Base-by-base conservation (phyloP, 192 early-diverging fungal genomes). In the Gonapodya prolifera region DNA sequence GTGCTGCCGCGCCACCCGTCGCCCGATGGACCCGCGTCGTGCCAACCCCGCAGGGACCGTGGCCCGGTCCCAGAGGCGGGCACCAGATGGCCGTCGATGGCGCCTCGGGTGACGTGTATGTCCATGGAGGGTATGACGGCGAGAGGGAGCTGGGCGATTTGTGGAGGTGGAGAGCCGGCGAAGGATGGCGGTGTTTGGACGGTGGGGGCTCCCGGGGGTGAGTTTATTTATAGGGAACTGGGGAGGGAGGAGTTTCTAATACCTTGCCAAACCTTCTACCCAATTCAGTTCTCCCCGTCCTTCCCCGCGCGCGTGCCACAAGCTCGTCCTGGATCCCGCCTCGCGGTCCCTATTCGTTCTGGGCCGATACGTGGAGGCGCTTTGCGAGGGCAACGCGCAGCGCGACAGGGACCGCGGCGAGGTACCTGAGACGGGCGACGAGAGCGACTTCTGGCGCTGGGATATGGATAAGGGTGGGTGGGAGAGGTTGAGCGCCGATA, bases 101-200 rank as follows among this genome's bases (percentile, higher is more conserved):
- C 2, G 76, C 32, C 69, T 79, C 85, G 69, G 82, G 91, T 29
- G 79, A 86, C 16, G 89, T 95, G 2, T 99, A 96, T 79, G 81
- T 99, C 34, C 91, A 94, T 81, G 97, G 96, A 28, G 97, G 97
- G 1, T 99, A 95, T 95, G 91, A 96, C 86, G 97, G 97, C 1
- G 82, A 86, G 16, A 85, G 87, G 33, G 94, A 97, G 77, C 82
- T 98, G 70, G 84, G 90, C 2, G 97, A 99, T 82, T 91, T 99
- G 79, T 99, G 97, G 97, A 83, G 81, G 61, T 93, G 87, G 75
- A 84, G 88, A 75, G 86, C 92, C 29, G 80, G 84, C 18, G 80
- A 82, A 0, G 79, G 85, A 16, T 82, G 80, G 70, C 98, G 97
- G 97, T 86, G 79, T 18, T 88, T 92, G 69, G 85, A 98, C 30